Percentiles rank a stretch among this genome's conserved stretches.
Evolutionary conservation across 2,329 filamentous ascomycete genomes (phyloP).

Genomic region (Sclerotinia glacialis): DNA sequence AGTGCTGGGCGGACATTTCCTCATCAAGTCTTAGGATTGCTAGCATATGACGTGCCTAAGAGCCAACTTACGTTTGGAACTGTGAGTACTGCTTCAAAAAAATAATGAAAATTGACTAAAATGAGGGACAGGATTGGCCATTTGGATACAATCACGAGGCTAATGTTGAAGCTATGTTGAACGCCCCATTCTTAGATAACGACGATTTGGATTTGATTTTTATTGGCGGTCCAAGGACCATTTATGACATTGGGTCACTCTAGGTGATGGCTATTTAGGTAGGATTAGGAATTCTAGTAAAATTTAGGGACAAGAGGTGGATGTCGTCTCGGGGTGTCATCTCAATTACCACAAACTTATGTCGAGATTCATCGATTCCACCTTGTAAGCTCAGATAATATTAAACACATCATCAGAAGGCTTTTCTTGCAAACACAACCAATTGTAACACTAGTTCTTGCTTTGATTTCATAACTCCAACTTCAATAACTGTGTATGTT

Average conservation of each 20-base stretch:
- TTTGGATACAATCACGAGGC: neutral
- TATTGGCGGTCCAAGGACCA: neutral
- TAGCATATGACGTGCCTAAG: neutral
- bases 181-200: neutral
- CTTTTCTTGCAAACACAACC: neutral
- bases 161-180: neutral
- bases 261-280: neutral
- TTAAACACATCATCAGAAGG: too few species aligned
- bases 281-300: neutral
- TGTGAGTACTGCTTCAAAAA: neutral
- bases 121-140: constrained; percentile 1
- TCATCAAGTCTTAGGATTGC: constrained; percentile 2
- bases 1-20: constrained; percentile 7
- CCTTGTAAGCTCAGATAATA: neutral
- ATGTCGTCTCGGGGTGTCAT: too few species aligned
- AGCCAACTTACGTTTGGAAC: constrained; percentile 2
- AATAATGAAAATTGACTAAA: neutral
- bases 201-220: neutral
- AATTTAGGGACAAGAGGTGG: neutral
- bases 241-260: neutral
- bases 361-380: neutral
- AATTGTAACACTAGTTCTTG: neutral
- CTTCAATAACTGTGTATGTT: too few species aligned
- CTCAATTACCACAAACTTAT: neutral
- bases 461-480: neutral